Base-by-base conservation (phyloP, 441 rosid genomes). In the Gossypium trilobum region DNA sequence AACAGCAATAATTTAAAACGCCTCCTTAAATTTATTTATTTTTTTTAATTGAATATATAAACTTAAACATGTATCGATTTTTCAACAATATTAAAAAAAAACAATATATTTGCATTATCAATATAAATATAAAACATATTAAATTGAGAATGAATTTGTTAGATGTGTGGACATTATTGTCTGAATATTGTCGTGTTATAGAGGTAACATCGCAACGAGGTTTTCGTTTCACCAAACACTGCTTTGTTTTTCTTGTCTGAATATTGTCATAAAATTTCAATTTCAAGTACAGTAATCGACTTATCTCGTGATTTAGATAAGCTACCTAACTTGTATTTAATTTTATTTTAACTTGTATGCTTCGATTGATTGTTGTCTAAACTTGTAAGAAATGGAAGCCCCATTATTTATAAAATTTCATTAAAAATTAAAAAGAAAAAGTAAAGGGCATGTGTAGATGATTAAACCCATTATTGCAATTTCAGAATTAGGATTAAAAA, bases 251-350 rank as follows among this genome's bases (percentile, higher is more conserved):
- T 42, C 19, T 44, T 42, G 13, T 19, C 48, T 33, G 52, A 44
- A 44, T 66, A 17, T 23, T 17, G 6, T 22, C 56, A 23, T 22
- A 25, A n/a, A 48, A 48, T 67, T 14, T 23, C 0, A 54, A 1
- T 67, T 65, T 42, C 29, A 31, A 17, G 13, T n/a, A 60, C 11
- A 6, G 39, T 60, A 29, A 14, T 60, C 44, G 33, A 29, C 19
- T 50, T 20, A 44, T 44, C 68, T 63, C 8, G 2, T 50, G 70
- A 70, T 62, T n/a, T 14, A 39, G 52, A 71, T 36, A 16, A 64
- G 58, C 70, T 31, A 74, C 74, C 77, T 56, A 73, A 73, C 66
- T 69, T 61, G 9, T 0, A 8, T 68, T 73, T 62, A 51, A 27
- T 19, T 62, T n/a, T 50, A 48, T 54, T 14, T 33, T 52, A 0